Evolutionary conservation across 768 basidiomycete genomes (phyloP), one percentile per base, ranked within the genome.

Genomic region (Mycena maculata): DNA sequence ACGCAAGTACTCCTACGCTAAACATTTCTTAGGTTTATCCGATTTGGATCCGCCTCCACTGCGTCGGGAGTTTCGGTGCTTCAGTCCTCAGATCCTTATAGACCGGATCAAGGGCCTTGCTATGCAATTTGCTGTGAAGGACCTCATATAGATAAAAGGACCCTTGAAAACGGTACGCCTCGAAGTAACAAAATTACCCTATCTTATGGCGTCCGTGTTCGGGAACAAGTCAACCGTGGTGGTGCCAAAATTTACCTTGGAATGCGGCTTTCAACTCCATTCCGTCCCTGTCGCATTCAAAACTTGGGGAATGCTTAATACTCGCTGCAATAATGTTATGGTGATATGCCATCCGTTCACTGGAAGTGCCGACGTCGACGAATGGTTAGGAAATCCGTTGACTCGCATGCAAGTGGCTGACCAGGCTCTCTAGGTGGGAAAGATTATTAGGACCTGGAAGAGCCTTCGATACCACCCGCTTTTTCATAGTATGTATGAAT

Each of bases 401-500:
- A 12, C 33, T 30, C 5, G 7, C 18, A 9, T 59, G 27, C 30
- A 38, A 11, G 3, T 6, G 33, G 5, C 28, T 67, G 8, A 55
- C 23, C 0, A 20, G 25, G 16, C 39, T 16, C 38, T 8, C 3
- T 55, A 97, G 96, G 96, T 99, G 96, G 97, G 94, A 94, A 9
- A 95, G 95, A 0, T 85, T 99, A 20, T 92, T 98, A 79, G 97
- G 97, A 3, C 83, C 83, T 11, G 90, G 92, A n/a, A 94, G 93
- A 73, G 96, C 94, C 0, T 98, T 99, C 71, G 97, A 99, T 77
- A 84, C 91, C 0, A 85, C 82, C 18, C 85, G 91, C 0, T 98
- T 90, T 79, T 96, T 98, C 79, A 94, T 99, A 71, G 90, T 98
- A 72, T 99, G 97, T 73, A 90, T 87, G 38, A 99, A 99, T 76